These are phyloP conservation scores for Chiua sp. DNA, from an alignment of 1,284 basidiomycete genomes.

Conservation along the genomic window DNA sequence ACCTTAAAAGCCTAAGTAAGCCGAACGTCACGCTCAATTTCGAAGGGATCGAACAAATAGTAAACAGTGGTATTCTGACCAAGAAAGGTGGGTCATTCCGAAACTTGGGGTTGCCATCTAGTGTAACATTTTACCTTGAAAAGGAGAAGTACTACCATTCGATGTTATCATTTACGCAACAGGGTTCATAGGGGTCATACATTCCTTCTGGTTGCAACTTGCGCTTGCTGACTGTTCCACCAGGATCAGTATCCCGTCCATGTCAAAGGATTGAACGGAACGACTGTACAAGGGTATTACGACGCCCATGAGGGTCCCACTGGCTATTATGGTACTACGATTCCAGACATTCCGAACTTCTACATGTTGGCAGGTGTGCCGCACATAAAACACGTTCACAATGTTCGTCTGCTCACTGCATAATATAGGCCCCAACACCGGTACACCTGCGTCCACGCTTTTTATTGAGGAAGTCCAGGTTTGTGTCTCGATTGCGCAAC, in stretches of 20 bases:
- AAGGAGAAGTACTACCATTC: conserved; percentile 33
- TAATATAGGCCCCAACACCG: conserved; percentile 36
- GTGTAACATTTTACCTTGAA: not conserved
- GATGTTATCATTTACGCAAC: conserved; percentile 42
- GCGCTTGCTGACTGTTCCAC: conserved; percentile 2
- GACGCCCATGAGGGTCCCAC: conserved; percentile 41
- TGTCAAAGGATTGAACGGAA: conserved; percentile 33
- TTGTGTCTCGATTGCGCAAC: not conserved
- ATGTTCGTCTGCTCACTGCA: not conserved
- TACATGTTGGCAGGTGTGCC: conserved; percentile 36
- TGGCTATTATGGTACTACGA: conserved; percentile 40
- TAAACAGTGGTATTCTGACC: conserved; percentile 43
- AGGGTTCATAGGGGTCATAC: conserved; percentile 35
- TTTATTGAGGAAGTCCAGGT: conserved; percentile 39
- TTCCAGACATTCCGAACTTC: conserved; percentile 46
- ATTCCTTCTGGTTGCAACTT: not conserved
- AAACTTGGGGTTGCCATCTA: not conserved
- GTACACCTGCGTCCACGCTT: conserved; percentile 38
- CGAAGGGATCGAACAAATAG: conserved; percentile 43
- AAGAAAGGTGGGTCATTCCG: conserved; percentile 35
- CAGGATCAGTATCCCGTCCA: conserved; percentile 35
- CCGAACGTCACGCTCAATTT: conserved; percentile 49
- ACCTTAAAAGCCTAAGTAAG: conserved; percentile 43
- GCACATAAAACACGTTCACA: not conserved
- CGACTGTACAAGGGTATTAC: conserved; percentile 39